Evolutionary conservation across 805 yeast genomes (phyloP).

Genomic region (Hanseniaspora occidentalis): DNA sequence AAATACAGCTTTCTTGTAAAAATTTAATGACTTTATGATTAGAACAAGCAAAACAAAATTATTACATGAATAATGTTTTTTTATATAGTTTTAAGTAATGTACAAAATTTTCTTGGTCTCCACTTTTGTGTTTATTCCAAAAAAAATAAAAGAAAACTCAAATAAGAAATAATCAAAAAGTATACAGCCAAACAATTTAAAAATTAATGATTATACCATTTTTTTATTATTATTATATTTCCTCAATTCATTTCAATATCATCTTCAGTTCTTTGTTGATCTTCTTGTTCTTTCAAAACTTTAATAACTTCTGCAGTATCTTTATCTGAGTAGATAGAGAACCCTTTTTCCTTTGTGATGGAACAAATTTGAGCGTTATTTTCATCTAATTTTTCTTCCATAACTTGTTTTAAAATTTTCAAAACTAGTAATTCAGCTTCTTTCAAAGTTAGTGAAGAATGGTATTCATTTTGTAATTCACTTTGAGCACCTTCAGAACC

Average conservation of each 20-base stretch:
- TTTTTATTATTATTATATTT: slow-evolving; percentile 1
- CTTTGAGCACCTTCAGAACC: slow-evolving; percentile 99
- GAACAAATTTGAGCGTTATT: slow-evolving; percentile 91
- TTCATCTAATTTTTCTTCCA: slow-evolving; percentile 96
- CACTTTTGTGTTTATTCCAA: background rate
- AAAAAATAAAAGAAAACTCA: no score
- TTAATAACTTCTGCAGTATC: slow-evolving; percentile 75
- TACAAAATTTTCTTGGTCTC: no score
- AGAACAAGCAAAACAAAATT: no score
- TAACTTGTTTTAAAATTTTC: slow-evolving; percentile 88
- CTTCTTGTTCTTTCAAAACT: slow-evolving; percentile 57
- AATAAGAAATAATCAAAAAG: no score
- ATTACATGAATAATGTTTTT: no score
- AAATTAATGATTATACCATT: no score
- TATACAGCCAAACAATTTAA: no score
- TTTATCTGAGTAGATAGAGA: slow-evolving; percentile 70
- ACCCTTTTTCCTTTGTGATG: slow-evolving; percentile 79
- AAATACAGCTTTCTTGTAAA: background rate
- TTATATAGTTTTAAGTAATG: no score
- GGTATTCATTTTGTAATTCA: slow-evolving; percentile 93
- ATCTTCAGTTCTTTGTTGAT: slow-evolving; percentile 28
- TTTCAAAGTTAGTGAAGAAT: slow-evolving; percentile 74
- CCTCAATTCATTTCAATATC: slow-evolving; percentile 23
- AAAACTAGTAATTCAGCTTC: slow-evolving; percentile 88
- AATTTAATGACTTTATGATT: background rate